Evolutionary conservation across 257 asterid species (phyloP).

Genomic region (Solanum corneliomulleri): DNA sequence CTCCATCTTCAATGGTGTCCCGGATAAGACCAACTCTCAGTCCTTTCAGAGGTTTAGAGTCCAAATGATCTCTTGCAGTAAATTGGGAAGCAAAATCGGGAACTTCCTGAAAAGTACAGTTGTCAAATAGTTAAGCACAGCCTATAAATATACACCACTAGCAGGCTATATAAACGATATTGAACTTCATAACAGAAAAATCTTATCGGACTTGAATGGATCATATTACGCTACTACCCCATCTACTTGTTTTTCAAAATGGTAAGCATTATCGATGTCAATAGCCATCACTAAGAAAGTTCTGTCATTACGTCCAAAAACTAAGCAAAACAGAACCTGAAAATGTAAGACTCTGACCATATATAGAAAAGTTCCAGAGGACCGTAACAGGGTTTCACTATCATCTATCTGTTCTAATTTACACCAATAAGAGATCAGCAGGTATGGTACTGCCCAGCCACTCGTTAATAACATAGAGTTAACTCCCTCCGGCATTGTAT

Average conservation of each 20-base stretch:
- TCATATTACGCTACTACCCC: not conserved
- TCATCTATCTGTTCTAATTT: not conserved
- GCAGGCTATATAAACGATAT: not conserved
- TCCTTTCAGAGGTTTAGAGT: slow-evolving; percentile 79
- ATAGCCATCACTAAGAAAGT: not conserved
- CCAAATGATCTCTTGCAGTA: slow-evolving; percentile 35
- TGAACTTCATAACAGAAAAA: not conserved
- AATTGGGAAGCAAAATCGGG: slow-evolving; percentile 65
- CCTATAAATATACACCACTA: not conserved
- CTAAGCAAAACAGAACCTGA: not conserved
- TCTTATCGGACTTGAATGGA: not conserved
- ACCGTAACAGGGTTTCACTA: not conserved
- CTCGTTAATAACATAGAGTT: not conserved
- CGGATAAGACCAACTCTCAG: slow-evolving; percentile 75
- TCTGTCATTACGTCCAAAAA: not conserved
- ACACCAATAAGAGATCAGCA: not conserved
- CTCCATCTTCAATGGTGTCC: slow-evolving; percentile 86
- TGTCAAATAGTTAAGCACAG: slow-evolving; percentile 3
- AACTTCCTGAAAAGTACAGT: slow-evolving; percentile 51
- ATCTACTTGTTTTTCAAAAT: not conserved
- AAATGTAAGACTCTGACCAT: not conserved
- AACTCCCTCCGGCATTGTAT: not conserved
- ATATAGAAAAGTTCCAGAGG: not conserved
- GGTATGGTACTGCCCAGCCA: not conserved
- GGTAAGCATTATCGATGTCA: not conserved